Percentiles rank a stretch among this genome's conserved stretches.
phyloP scores from a whole-genome alignment of 139 green algal species.

The Chlorella sp. region DNA sequence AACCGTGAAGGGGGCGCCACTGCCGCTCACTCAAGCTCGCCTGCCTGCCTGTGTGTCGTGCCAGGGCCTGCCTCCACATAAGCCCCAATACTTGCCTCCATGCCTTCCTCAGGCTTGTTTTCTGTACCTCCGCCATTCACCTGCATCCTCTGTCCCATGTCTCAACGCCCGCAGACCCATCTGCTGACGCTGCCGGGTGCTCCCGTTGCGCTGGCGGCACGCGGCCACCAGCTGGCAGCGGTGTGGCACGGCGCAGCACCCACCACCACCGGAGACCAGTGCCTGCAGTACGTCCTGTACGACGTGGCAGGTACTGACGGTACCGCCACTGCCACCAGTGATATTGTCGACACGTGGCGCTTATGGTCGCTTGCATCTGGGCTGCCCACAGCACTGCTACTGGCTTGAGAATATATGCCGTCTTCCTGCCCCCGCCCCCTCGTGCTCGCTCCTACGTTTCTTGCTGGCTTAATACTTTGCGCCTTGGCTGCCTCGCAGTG shows the following conservation, averaged over 20 bases:
- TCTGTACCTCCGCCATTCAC: neutral
- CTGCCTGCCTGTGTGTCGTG: neutral
- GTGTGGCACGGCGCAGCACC: conserved; percentile 57
- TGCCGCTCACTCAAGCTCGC: too few relatives aligned
- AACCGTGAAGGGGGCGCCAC: too few relatives aligned
- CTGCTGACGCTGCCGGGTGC: conserved; percentile 62
- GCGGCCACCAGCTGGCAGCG: conserved; percentile 50
- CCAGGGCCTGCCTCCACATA: neutral
- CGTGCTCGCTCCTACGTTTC: too few relatives aligned
- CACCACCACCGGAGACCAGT: conserved; percentile 56
- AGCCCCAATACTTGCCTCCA: too few relatives aligned
- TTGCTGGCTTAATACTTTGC: too few relatives aligned
- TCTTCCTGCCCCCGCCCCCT: neutral
- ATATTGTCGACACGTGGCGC: too few relatives aligned
- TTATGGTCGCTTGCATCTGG: neutral
- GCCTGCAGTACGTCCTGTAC: conserved; percentile 39
- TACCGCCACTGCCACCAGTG: too few relatives aligned
- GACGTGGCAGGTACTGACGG: conserved; percentile 22
- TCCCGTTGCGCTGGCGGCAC: conserved; percentile 64
- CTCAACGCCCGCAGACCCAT: conserved; percentile 44
- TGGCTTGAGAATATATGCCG: neutral
- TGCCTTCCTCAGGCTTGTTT: too few relatives aligned
- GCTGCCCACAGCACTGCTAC: too few relatives aligned
- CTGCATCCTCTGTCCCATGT: too few relatives aligned
- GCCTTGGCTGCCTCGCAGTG: too few relatives aligned